Conservation (phyloP, 352 stramenopile genomes). For the Lagenidium giganteum region DNA sequence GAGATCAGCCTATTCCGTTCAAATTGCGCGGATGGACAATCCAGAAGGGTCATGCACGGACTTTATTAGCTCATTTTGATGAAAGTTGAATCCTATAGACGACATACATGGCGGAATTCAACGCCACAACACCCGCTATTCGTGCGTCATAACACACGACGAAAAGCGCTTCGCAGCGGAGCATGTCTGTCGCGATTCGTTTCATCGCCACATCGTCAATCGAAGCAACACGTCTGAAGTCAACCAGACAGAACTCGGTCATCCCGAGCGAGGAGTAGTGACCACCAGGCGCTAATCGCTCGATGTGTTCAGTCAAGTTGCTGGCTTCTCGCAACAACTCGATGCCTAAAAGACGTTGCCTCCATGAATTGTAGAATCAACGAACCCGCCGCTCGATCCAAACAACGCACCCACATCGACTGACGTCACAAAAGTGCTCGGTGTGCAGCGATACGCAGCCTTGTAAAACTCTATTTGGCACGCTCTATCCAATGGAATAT, state of each 20-base stretch:
- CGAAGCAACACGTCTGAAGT: constrained; percentile 3
- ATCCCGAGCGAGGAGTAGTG: constrained; percentile 4
- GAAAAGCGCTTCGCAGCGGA: constrained; percentile 10
- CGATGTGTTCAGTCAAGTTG: constrained; percentile 6
- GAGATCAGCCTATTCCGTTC: too few species aligned
- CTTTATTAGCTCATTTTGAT: too few species aligned
- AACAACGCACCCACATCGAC: constrained; percentile 14
- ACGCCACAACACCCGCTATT: constrained; percentile 7
- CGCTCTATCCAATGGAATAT: constrained; percentile 12
- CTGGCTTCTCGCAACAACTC: constrained; percentile 13
- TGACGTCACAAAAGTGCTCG: constrained; percentile 14
- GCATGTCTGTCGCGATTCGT: constrained; percentile 5
- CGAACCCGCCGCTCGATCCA: constrained; percentile 11
- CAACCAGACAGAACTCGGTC: constrained; percentile 9
- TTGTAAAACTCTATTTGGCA: constrained; percentile 26
- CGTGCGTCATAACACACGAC: constrained; percentile 8
- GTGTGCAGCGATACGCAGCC: constrained; percentile 11
- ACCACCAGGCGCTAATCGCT: constrained; percentile 10
- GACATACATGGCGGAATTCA: too few species aligned
- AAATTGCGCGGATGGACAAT: too few species aligned
- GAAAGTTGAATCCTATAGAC: too few species aligned
- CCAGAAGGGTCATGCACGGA: too few species aligned
- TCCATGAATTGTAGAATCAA: constrained; percentile 17
- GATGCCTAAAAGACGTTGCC: constrained; percentile 11
- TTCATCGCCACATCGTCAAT: constrained; percentile 1